Evolutionary conservation across 257 asterid species (phyloP).

Genomic region (Haberlea rhodopensis): DNA sequence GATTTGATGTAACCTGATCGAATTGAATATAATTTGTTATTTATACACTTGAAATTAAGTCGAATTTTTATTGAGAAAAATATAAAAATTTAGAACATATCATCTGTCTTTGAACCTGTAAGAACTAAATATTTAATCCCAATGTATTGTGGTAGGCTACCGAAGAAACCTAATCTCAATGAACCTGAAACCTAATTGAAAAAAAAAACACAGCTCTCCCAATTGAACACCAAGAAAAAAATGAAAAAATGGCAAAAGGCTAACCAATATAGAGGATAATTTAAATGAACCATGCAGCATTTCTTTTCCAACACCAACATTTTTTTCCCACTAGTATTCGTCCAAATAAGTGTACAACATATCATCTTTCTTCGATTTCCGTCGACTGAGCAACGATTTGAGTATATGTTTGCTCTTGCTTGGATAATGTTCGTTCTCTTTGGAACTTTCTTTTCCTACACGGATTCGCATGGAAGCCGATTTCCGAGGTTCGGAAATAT

Average conservation of each 20-base stretch:
- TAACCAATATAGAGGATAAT: constrained; percentile 5
- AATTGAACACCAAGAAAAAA: constrained; percentile 6
- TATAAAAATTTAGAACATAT: too few relatives aligned
- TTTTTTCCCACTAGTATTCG: constrained; percentile 55
- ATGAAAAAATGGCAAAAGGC: neutral
- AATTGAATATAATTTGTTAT: too few relatives aligned
- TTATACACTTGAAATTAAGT: too few relatives aligned
- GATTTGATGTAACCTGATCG: too few relatives aligned
- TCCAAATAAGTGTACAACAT: constrained; percentile 75
- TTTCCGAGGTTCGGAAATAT: constrained; percentile 63
- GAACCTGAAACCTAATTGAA: constrained; percentile 25
- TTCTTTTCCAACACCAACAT: neutral
- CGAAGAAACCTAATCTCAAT: too few relatives aligned
- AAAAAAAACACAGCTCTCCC: constrained; percentile 30
- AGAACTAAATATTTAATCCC: too few relatives aligned
- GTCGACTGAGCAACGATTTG: constrained; percentile 78
- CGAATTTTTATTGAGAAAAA: too few relatives aligned
- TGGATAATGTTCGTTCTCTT: constrained; percentile 51
- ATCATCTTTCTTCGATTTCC: constrained; percentile 92
- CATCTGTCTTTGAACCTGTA: too few relatives aligned
- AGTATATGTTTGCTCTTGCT: constrained; percentile 92
- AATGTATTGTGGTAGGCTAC: too few relatives aligned
- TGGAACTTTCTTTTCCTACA: constrained; percentile 53
- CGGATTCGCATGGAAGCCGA: constrained; percentile 84
- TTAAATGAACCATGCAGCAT: neutral